Percentiles rank a stretch among this genome's conserved stretches.
Evolutionary conservation across 2,329 filamentous ascomycete species (phyloP).

Genomic region (Trichoderma guizhouense): DNA sequence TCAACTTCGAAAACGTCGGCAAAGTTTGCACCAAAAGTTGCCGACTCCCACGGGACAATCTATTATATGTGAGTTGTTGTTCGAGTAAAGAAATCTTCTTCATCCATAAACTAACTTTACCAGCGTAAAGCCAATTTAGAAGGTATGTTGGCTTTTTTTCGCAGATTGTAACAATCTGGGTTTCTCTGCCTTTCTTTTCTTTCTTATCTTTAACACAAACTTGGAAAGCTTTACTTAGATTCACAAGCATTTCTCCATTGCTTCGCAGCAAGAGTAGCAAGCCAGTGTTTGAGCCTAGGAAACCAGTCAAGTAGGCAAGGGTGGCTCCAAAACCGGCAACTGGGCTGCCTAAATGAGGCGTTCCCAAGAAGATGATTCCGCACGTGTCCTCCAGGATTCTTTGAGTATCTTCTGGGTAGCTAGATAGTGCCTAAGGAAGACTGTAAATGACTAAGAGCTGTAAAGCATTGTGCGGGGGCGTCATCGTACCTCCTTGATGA

Average conservation of each 20-base stretch:
- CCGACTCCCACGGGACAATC: not conserved
- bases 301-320: conserved; percentile 9
- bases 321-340: conserved; percentile 9
- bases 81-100: too few species aligned
- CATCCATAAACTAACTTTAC: too few species aligned
- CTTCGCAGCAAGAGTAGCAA: conserved; percentile 17
- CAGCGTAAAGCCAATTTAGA: conserved; percentile 15
- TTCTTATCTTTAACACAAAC: rapidly evolving
- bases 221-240: not conserved
- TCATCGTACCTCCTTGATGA: conserved; percentile 25
- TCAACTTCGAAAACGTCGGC: not conserved
- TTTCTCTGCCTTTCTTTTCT: too few species aligned
- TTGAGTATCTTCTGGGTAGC: not conserved
- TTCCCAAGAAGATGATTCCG: conserved; percentile 23
- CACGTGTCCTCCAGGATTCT: conserved; percentile 16
- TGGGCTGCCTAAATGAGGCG: conserved; percentile 20
- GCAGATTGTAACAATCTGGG: conserved; percentile 21
- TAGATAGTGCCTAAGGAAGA: not conserved
- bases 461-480: too few species aligned
- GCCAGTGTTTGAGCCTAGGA: conserved; percentile 19
- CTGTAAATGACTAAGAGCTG: rapidly evolving
- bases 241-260: conserved; percentile 3
- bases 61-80: too few species aligned
- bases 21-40: not conserved
- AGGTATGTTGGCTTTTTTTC: conserved; percentile 23